Evolutionary conservation across 805 yeast species (phyloP).

Genomic region (Lachancea waltii): DNA sequence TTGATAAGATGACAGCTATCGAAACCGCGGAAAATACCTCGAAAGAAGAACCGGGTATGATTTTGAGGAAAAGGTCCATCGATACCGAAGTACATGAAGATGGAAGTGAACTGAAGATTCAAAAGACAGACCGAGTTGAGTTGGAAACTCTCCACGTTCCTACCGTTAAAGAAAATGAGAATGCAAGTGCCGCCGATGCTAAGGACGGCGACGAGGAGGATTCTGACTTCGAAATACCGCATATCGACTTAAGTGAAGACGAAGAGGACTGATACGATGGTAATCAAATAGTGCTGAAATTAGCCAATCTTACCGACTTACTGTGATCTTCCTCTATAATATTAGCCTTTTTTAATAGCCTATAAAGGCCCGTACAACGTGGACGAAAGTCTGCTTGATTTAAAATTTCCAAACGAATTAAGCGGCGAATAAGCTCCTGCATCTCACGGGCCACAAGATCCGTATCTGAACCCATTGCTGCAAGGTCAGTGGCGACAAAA

Average conservation of each 20-base stretch:
- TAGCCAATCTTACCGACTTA: background rate
- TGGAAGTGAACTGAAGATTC: background rate
- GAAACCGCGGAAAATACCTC: constrained; percentile 13
- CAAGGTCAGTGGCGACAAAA: constrained; percentile 16
- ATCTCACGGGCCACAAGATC: constrained; percentile 4
- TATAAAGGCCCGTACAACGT: constrained; percentile 1
- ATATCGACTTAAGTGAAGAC: constrained; percentile 19
- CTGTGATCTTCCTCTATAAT: background rate
- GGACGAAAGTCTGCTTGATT: no score
- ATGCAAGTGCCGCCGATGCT: background rate
- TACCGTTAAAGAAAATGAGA: background rate
- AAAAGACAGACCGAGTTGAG: constrained; percentile 1
- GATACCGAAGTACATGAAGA: constrained; percentile 5
- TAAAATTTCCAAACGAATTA: no score
- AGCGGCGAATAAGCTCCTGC: background rate
- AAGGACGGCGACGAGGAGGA: constrained; percentile 22
- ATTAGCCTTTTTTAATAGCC: background rate
- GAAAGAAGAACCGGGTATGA: constrained; percentile 22
- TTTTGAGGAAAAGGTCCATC: constrained; percentile 14
- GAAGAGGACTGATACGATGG: constrained; percentile 10
- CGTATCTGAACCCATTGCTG: background rate
- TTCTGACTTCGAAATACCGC: constrained; percentile 32
- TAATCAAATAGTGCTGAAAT: background rate
- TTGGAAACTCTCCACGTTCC: background rate
- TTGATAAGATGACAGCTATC: background rate